Conservation (phyloP, 305 asterid species). For the Nicotiana rustica region DNA sequence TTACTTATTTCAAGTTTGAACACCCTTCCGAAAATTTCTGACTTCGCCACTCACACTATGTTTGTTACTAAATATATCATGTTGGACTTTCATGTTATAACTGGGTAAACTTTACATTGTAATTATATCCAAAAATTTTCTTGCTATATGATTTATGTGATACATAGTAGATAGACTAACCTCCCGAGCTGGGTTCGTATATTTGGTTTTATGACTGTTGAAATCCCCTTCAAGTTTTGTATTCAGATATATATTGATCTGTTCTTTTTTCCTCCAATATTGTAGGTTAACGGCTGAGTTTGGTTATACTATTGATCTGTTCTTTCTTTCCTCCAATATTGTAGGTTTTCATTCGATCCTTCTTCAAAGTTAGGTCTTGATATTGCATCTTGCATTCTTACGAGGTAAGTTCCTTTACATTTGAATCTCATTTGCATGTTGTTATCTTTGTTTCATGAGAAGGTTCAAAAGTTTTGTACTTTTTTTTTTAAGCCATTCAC, state of each 20-base stretch:
- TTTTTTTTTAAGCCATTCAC: too few relatives aligned
- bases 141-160: not conserved
- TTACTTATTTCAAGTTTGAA: too few relatives aligned
- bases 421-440: constrained; percentile 30
- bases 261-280: too few relatives aligned
- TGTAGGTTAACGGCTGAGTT: not conserved
- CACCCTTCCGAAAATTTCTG: too few relatives aligned
- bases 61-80: constrained; percentile 11
- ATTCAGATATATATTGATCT: not conserved
- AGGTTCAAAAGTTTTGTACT: constrained; percentile 8
- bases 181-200: not conserved
- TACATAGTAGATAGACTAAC: constrained; percentile 20
- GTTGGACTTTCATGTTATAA: constrained; percentile 6
- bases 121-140: not conserved
- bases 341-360: constrained; percentile 93
- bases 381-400: constrained; percentile 90
- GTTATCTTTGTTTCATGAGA: constrained; percentile 25
- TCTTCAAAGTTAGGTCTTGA: constrained; percentile 78
- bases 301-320: constrained; percentile 19
- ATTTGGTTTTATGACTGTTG: not conserved
- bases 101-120: not conserved
- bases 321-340: constrained; percentile 35
- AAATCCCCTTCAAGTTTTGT: constrained; percentile 2
- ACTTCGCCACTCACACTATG: not conserved
- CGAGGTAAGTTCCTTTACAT: constrained; percentile 61